Percentiles rank a stretch among this genome's conserved stretches.
phyloP scores from a whole-genome alignment of 768 basidiomycete species.

The Pisolithus tinctorius region DNA sequence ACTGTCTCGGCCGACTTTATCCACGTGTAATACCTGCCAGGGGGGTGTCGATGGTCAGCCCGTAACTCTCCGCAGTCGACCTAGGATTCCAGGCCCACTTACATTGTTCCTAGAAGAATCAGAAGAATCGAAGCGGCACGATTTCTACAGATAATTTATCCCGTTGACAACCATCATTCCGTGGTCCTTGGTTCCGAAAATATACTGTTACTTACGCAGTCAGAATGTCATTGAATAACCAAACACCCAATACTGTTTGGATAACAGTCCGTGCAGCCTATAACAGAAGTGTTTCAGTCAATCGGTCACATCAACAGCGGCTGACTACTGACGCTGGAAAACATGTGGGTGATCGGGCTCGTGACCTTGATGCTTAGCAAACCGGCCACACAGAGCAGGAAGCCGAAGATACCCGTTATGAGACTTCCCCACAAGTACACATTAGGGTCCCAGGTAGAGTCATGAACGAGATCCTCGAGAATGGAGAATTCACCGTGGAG shows the following conservation, averaged over 20 bases:
- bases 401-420: constrained; percentile 73
- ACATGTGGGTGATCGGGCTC: constrained; percentile 82
- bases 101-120: constrained; percentile 67
- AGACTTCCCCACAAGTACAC: constrained; percentile 59
- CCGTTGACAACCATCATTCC: constrained; percentile 2
- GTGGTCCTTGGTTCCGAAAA: background rate
- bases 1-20: constrained; percentile 21
- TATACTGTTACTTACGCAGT: constrained; percentile 46
- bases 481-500: constrained; percentile 46
- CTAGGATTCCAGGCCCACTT: constrained; percentile 15
- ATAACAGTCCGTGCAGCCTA: constrained; percentile 79
- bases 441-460: constrained; percentile 40
- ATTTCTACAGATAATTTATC: constrained; percentile 35
- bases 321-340: constrained; percentile 53
- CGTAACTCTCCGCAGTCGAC: background rate
- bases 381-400: constrained; percentile 73
- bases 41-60: background rate
- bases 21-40: constrained; percentile 53
- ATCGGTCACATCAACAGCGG: constrained; percentile 1
- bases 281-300: constrained; percentile 4
- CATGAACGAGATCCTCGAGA: constrained; percentile 34
- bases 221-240: constrained; percentile 68
- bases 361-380: constrained; percentile 78
- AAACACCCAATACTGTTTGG: constrained; percentile 75
- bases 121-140: constrained; percentile 58